Evolutionary conservation across 352 stramenopile genomes (phyloP), one percentile per base, ranked within the genome.

Genomic region (Phytophthora tentaculata): DNA sequence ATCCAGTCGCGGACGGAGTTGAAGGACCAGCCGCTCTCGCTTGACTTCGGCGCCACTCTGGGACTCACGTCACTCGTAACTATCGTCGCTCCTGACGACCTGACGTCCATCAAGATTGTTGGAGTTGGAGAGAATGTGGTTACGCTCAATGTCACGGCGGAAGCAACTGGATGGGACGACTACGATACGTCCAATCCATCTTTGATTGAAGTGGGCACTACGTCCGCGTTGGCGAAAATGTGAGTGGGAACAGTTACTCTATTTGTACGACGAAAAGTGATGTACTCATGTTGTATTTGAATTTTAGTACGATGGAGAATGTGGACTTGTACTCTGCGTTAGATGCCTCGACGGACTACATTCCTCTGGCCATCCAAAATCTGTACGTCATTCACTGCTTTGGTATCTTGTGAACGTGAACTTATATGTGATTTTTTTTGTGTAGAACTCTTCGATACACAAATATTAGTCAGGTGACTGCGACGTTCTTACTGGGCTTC

Each of bases 11-110:
- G 74, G 0, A 44, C 64, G 28, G 45, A 70, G 14, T 54, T 80
- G 26, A 71, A 64, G 23, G 58, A 41, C 35, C 69, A 76, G 55
- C 79, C 79, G 37, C 52, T 84, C 19, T 70, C 67, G 26, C 73
- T 79, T 24, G 56, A 69, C 23, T 76, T 79, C 35, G 68, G 70
- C 22, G 62, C 80, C 14, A 75, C 69, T 16, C 48, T 86, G 19
- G 78, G 78, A 9, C 65, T 84, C 39, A 77, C 58, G 49, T 81
- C 78, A 44, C 63, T 86, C 26, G 77, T 86, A 53, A 81, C 73
- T 22, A 80, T 86, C 35, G 76, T 86, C 39, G 70, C 72, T 19
- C 76, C 78, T 2, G 61, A 73, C 22, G 67, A 77, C 26, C 24
- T 84, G 29, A 70, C 63, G 22, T 55, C 64, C 0, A 64, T 86